phyloP scores from a whole-genome alignment of 2,329 filamentous ascomycete species.

The Zymoseptoria passerinii region DNA sequence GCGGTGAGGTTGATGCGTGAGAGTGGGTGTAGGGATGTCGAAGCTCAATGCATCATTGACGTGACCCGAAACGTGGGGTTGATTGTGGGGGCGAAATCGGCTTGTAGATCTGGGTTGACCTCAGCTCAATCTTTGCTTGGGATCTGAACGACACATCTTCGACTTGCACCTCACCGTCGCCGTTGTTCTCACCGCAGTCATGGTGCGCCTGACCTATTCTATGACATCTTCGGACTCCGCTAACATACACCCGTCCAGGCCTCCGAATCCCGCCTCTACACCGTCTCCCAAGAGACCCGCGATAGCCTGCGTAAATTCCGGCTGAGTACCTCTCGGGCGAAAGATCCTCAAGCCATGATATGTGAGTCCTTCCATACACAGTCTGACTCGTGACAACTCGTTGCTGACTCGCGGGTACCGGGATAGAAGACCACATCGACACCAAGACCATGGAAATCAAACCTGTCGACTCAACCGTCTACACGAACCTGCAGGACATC shows the following conservation, averaged over 20 bases:
- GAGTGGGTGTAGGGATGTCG: background rate
- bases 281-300: slow-evolving; percentile 84
- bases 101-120: background rate
- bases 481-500: slow-evolving; percentile 71
- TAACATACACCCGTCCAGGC: slow-evolving; percentile 31
- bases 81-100: background rate
- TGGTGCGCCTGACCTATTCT: background rate
- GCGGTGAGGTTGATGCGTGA: background rate
- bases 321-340: slow-evolving; percentile 77
- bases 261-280: slow-evolving; percentile 84
- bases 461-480: slow-evolving; percentile 69
- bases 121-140: background rate
- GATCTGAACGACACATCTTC: background rate
- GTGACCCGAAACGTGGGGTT: background rate
- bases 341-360: slow-evolving; percentile 81
- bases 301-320: slow-evolving; percentile 91
- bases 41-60: background rate
- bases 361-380: slow-evolving; percentile 54
- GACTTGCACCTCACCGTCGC: background rate
- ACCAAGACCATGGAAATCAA: slow-evolving; percentile 83
- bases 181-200: background rate
- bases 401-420: background rate
- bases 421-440: slow-evolving; percentile 70
- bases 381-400: slow-evolving; percentile 1
- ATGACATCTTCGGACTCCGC: background rate